A percentile compares a stretch with the other conserved stretches of the same genome.
Conservation (phyloP, 2,329 filamentous ascomycete genomes). For the Cercospora sesami region DNA sequence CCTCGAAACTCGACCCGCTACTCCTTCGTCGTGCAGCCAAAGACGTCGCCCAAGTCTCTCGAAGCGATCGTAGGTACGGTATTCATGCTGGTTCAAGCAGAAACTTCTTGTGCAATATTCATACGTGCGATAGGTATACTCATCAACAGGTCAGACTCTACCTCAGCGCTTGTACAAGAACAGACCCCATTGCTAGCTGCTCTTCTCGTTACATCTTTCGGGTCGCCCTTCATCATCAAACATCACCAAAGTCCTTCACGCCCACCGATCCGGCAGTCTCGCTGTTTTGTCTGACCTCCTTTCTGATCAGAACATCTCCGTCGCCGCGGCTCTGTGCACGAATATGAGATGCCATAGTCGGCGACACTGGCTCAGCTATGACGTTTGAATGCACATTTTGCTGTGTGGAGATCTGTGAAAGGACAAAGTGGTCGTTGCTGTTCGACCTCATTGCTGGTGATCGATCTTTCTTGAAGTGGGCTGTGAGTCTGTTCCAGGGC, state of each 20-base stretch:
- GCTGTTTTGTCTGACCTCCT: slow-evolving; percentile 34
- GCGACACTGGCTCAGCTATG: slow-evolving; percentile 22
- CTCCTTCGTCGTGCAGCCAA: too few relatives aligned
- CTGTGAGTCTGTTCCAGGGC: slow-evolving; percentile 9
- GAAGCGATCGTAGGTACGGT: too few relatives aligned
- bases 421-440: slow-evolving; percentile 20
- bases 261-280: slow-evolving; percentile 27
- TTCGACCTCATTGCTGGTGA: not conserved
- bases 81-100: too few relatives aligned
- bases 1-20: too few relatives aligned
- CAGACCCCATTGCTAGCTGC: not conserved
- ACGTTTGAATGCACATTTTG: slow-evolving; percentile 19
- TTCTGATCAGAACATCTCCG: slow-evolving; percentile 31
- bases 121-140: slow-evolving; percentile 8
- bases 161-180: not conserved
- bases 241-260: slow-evolving; percentile 19
- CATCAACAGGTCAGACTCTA: not conserved
- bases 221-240: not conserved
- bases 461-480: slow-evolving; percentile 16
- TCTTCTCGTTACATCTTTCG: not conserved
- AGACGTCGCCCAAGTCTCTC: too few relatives aligned
- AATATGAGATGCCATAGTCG: slow-evolving; percentile 18
- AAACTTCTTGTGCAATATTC: not conserved
- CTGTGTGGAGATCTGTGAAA: slow-evolving; percentile 14
- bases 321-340: slow-evolving; percentile 18